Base-by-base conservation (phyloP, 176 grass and related monocot species). In the Cenchrus purpureus region DNA sequence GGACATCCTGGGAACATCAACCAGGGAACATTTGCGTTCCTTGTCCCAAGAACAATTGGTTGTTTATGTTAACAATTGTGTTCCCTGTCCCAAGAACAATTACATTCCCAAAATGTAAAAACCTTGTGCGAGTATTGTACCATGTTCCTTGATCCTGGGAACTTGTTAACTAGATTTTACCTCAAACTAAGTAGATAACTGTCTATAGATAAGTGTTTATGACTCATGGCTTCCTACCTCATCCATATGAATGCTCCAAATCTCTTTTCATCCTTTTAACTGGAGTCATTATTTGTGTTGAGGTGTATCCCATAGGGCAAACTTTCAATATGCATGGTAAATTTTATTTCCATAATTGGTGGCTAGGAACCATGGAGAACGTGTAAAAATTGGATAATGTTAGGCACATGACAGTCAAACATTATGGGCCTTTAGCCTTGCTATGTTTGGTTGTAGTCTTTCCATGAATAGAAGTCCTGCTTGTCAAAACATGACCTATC, bases 191-290 rank as follows among this genome's bases (percentile, higher is more conserved):
- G 2, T 74, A 74, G 48, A 66, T 74, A 45, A 34, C n/a, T 16
- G 67, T 82, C 29, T 48, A 64, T 83, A 11, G 54, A 34, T 66
- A 42, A 59, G 65, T 61, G n/a, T 29, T 84, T 68, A 46, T 74
- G 49, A 63, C 45, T 17, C 46, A 16, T 53, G 79, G 40, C 32
- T 61, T 74, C 45, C 54, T 53, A 46, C 44, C 20, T 62, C 53
- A 77, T 70, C 52, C 53, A 68, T 29, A 68, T n/a, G 5, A 51
- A 46, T 81, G 15, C 50, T 60, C 42, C 54, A 82, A 60, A 62
- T 52, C 62, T 16, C 45, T 64, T 58, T 59, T 59, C 16, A n/a
- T n/a, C 56, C 15, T 82, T 71, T 51, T 43, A 62, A 64, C 16
- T 54, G 50, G 15, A 55, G 65, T 65, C 14, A 53, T 22, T 78